These are phyloP conservation scores for Crithidia fasciculata DNA, from an alignment of 208 protist species.

Conservation along the genomic window DNA sequence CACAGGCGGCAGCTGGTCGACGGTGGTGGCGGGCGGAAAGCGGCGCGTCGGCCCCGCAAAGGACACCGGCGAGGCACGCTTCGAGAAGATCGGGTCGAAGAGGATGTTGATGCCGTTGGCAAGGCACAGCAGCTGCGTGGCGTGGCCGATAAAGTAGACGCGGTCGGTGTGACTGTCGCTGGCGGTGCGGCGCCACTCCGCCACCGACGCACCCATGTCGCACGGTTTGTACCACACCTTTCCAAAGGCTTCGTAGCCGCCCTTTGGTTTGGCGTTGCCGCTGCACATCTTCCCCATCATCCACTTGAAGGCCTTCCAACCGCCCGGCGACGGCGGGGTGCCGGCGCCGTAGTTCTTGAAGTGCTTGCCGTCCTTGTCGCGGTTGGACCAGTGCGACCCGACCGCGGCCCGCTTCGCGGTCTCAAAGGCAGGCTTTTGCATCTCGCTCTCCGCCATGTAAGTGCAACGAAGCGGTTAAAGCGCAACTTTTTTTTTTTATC, in stretches of 20 bases:
- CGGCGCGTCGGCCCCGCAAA: slow-evolving; percentile 57
- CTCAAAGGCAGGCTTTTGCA: slow-evolving; percentile 25
- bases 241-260: slow-evolving; percentile 52
- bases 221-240: slow-evolving; percentile 43
- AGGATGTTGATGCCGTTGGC: slow-evolving; percentile 66
- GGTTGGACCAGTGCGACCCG: slow-evolving; percentile 56
- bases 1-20: slow-evolving; percentile 65
- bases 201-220: slow-evolving; percentile 40
- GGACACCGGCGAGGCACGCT: slow-evolving; percentile 60
- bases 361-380: slow-evolving; percentile 40
- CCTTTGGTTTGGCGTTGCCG: slow-evolving; percentile 32
- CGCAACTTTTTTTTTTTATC: neutral
- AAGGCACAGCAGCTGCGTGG: slow-evolving; percentile 76
- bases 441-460: slow-evolving; percentile 1
- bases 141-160: slow-evolving; percentile 85
- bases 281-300: slow-evolving; percentile 12
- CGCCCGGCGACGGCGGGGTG: neutral
- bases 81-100: slow-evolving; percentile 86
- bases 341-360: slow-evolving; percentile 61
- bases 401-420: slow-evolving; percentile 24
- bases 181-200: slow-evolving; percentile 25
- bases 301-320: slow-evolving; percentile 17
- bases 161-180: slow-evolving; percentile 26
- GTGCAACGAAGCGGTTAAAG: neutral
- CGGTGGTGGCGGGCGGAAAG: slow-evolving; percentile 37